phyloP scores from a whole-genome alignment of 371 early-diverging fungal species.

The Rhizopus sp. region DNA sequence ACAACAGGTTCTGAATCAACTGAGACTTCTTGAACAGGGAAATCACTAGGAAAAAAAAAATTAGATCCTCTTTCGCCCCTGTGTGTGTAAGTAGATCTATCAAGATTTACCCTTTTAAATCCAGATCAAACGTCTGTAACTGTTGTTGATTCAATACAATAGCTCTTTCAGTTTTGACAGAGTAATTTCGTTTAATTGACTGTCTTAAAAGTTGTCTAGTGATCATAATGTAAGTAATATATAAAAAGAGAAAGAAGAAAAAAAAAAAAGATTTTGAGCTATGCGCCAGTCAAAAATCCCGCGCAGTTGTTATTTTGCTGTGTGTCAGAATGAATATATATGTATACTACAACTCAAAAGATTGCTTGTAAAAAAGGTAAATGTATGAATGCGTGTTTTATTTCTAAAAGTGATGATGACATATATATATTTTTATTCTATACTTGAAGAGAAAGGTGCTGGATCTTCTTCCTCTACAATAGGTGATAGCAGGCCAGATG shows the following conservation, averaged over 20 bases:
- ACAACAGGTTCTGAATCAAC: constrained; percentile 11
- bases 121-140: constrained; percentile 15
- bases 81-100: background rate
- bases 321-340: too few species aligned
- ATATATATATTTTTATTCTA: background rate
- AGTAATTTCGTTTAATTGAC: constrained; percentile 4
- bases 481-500: constrained; percentile 24
- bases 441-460: background rate
- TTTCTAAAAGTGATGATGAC: too few species aligned
- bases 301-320: too few species aligned
- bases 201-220: constrained; percentile 3
- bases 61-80: background rate
- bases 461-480: constrained; percentile 27
- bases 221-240: constrained; percentile 11
- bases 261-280: background rate
- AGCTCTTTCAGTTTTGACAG: constrained; percentile 21
- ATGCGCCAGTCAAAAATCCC: too few species aligned
- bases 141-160: constrained; percentile 32
- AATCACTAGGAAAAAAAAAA: background rate
- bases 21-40: constrained; percentile 14
- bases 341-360: too few species aligned
- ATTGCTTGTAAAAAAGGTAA: too few species aligned
- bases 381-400: too few species aligned
- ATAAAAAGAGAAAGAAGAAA: background rate
- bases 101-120: constrained; percentile 10